phyloP scores from a whole-genome alignment of 2,329 filamentous ascomycete species.

The Epichloe gansuensis region DNA sequence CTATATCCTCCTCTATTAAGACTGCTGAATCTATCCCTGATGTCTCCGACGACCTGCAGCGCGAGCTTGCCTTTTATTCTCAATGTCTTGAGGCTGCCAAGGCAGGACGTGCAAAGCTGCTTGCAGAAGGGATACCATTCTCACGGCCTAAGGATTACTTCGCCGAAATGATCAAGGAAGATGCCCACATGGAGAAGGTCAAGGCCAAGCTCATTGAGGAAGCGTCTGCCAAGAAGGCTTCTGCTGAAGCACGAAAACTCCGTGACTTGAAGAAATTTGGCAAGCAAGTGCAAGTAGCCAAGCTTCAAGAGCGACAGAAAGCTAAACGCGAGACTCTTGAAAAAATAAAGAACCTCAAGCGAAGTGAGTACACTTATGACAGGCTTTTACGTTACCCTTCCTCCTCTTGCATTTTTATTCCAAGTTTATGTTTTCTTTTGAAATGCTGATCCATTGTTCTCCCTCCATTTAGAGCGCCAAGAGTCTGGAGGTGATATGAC shows the following conservation, averaged over 20 bases:
- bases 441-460: background rate
- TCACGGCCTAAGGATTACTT: conserved; percentile 90
- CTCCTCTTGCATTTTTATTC: background rate
- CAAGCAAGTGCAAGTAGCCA: conserved; percentile 94
- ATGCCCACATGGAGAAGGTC: conserved; percentile 96
- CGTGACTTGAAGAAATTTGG: conserved; percentile 98
- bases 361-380: conserved; percentile 50
- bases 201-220: conserved; percentile 88
- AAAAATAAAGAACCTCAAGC: conserved; percentile 89
- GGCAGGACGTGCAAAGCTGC: conserved; percentile 58
- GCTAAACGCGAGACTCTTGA: conserved; percentile 86
- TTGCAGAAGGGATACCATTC: conserved; percentile 74
- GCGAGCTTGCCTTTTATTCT: conserved; percentile 86
- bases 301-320: conserved; percentile 87
- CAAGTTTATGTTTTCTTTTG: too few species aligned
- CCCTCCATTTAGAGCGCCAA: conserved; percentile 58
- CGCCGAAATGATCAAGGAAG: conserved; percentile 97
- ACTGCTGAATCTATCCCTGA: conserved; percentile 60
- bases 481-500: conserved; percentile 49
- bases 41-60: conserved; percentile 79
- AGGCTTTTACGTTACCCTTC: background rate
- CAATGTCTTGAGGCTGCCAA: conserved; percentile 73
- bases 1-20: conserved; percentile 52
- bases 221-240: conserved; percentile 82
- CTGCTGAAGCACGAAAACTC: conserved; percentile 80